Base-by-base conservation (phyloP, 805 yeast species). In the Yarrowia sp. region DNA sequence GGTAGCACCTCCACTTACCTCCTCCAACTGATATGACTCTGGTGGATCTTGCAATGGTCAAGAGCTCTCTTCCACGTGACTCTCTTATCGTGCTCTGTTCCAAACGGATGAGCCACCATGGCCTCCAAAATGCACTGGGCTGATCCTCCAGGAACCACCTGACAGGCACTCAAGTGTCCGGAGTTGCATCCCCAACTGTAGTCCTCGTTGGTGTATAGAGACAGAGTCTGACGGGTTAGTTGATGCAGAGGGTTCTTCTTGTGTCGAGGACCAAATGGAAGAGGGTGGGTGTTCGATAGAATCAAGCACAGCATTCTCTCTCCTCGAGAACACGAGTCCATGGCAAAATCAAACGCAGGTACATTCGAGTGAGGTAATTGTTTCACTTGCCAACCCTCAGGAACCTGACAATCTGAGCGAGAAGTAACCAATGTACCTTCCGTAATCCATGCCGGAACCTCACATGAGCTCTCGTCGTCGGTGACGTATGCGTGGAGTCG, bases 171-270 rank as follows among this genome's bases (percentile, higher is more conserved):
- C 22, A 19, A n/a, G n/a, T 32, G 38, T n/a, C 35, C 9, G 11
- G 53, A 8, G 42, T 56, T 45, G 35, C 65, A 59, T 9, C 35
- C 40, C 65, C 65, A 59, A 5, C 65, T 59, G 52, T 43, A 43
- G 52, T 59, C 65, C 35, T 59, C 65, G 35, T 59, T 59, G 2
- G 65, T 59, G 36, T 45, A 59, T 12, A 59, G 42, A 16, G 65
- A 59, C 11, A 59, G 52, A 9, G 65, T 59, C 65, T 59, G 65
- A 5, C 65, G 52, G 5, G 65, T 59, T 14, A 59, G 32, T 35
- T 59, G 65, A 16, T 59, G 36, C 42, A 59, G n/a, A 2, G 65
- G 52, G 14, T 45, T 35, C 32, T 59, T 43, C 16, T 11, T 59
- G 40, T 56, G 48, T 15, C 63, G 5, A 2, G 40, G 8, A 2